Evolutionary conservation across 1,139 yeast genomes (phyloP), one percentile per base, ranked within the genome.

Genomic region (Citeromyces siamensis): DNA sequence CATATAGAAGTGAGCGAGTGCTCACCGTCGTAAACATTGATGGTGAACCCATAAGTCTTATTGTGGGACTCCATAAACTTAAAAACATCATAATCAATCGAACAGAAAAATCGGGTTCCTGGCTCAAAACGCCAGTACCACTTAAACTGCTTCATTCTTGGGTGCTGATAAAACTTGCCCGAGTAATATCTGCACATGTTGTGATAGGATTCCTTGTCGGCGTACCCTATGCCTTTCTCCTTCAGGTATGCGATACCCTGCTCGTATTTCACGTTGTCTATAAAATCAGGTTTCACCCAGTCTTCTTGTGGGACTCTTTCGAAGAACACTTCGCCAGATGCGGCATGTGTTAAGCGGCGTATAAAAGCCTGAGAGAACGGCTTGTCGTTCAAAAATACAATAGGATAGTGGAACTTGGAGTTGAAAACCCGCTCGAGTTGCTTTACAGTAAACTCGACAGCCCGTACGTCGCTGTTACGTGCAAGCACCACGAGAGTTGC

Each of bases 81-180:
- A 62, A 82, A 82, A 6, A 81, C 77, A 47, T 82, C 94, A 50
- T 82, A 82, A 41, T 81, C 73, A 35, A 82, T 55, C 40, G 75
- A 73, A 46, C 83, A 74, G 51, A 59, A 80, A 50, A 76, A 81
- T 22, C 66, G 60, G 1, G 85, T 84, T 37, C 62, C 61, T n/a
- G 94, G 94, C 52, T 82, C 94, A 33, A 82, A 67, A 41, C 94
- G 63, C 94, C 94, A 82, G 53, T 80, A 82, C 58, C 77, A 82
- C 42, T 59, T 59, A 49, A 58, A 68, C 40, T 75, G 59, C 35
- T 60, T 60, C 50, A 82, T 52, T 40, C 71, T 72, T 2, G 82
- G 82, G 42, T 80, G 67, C 36, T 75, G 64, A 53, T 65, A 80
- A 47, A 82, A 78, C 42, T 59, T 60, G 10, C 76, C 75, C 45